These are phyloP conservation scores for Boletus edulis DNA, from an alignment of 768 basidiomycete genomes.

Conservation along the genomic window DNA sequence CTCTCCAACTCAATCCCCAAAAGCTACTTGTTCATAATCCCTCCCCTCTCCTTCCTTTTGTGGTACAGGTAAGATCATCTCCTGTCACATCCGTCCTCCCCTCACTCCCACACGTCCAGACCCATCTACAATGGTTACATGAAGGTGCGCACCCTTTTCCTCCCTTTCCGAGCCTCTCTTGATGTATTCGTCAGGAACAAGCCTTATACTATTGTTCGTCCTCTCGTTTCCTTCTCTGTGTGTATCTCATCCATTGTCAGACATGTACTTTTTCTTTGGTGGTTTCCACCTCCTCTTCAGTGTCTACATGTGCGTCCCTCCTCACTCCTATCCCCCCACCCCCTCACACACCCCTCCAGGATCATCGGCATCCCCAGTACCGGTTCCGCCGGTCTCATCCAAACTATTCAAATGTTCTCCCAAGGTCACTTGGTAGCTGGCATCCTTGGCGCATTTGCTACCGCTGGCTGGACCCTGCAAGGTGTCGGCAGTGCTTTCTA, in stretches of 20 bases:
- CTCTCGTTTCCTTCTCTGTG: constrained; percentile 3
- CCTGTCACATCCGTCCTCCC: constrained; percentile 5
- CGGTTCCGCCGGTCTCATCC: constrained; percentile 93
- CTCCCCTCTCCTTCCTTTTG: constrained; percentile 77
- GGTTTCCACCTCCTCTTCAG: constrained; percentile 95
- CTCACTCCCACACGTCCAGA: constrained; percentile 37
- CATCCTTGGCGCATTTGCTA: constrained; percentile 76
- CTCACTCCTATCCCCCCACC: not conserved
- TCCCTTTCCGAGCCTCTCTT: constrained; percentile 26
- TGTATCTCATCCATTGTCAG: constrained; percentile 39
- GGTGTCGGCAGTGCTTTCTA: constrained; percentile 78
- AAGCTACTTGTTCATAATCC: constrained; percentile 81
- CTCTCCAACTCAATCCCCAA: constrained; percentile 5
- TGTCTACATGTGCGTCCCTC: constrained; percentile 73
- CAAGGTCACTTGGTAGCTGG: constrained; percentile 74
- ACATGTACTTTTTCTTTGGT: constrained; percentile 95
- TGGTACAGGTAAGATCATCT: constrained; percentile 81
- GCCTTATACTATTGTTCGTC: constrained; percentile 86
- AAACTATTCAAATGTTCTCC: constrained; percentile 81
- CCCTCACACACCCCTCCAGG: constrained; percentile 44
- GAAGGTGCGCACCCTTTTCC: constrained; percentile 57
- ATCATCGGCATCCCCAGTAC: constrained; percentile 95
- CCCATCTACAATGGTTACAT: constrained; percentile 98
- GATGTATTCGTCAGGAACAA: constrained; percentile 66
- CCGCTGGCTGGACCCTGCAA: constrained; percentile 86